These are phyloP conservation scores for Metroxylon sagu DNA, from an alignment of 176 grass and related monocot genomes.

Conservation along the genomic window DNA sequence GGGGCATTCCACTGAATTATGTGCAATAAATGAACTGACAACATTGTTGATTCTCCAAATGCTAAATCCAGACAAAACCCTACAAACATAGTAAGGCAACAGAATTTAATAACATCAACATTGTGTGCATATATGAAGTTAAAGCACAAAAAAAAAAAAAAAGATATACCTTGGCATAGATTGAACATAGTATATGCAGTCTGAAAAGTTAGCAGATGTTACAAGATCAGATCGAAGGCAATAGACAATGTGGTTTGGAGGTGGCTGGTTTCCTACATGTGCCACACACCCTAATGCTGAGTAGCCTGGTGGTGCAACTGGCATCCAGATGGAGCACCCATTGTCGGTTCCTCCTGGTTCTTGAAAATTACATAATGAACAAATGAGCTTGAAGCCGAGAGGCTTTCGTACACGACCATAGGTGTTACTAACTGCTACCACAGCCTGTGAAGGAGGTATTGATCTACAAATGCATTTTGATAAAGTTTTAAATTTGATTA, in stretches of 20 bases:
- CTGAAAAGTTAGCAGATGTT: constrained; percentile 67
- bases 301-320: constrained; percentile 75
- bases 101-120: constrained; percentile 7
- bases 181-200: constrained; percentile 43
- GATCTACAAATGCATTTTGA: constrained; percentile 38
- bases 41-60: constrained; percentile 94
- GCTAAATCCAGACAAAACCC: constrained; percentile 54
- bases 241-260: constrained; percentile 74
- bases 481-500: constrained; percentile 23
- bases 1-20: constrained; percentile 66
- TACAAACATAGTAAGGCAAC: constrained; percentile 18
- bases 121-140: background rate
- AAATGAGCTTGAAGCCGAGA: constrained; percentile 74
- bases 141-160: background rate
- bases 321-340: constrained; percentile 89
- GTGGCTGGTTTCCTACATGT: constrained; percentile 61
- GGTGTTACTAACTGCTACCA: constrained; percentile 83
- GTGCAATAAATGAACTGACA: constrained; percentile 56
- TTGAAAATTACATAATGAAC: constrained; percentile 41
- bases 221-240: constrained; percentile 90
- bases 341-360: constrained; percentile 21
- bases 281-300: constrained; percentile 79
- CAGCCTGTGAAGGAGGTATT: constrained; percentile 88
- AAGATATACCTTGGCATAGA: constrained; percentile 48
- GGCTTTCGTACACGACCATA: constrained; percentile 94